Percentiles rank a stretch among this genome's conserved stretches.
Conservation (phyloP, 495 filamentous ascomycete species). For the Xylaria intraflava region DNA sequence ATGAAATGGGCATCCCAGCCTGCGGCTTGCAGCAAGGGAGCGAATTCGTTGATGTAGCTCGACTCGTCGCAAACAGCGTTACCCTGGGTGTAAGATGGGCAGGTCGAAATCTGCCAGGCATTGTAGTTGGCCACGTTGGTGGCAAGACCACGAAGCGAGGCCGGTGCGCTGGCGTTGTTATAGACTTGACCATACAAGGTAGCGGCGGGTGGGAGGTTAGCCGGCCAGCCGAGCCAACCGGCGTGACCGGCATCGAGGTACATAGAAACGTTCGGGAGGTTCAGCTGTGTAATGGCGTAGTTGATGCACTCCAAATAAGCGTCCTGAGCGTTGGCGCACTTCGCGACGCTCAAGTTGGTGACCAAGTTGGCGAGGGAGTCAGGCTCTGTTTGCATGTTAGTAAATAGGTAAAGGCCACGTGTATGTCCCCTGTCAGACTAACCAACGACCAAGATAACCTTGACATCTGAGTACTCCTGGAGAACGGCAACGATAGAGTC, state of each 20-base stretch:
- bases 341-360: slow-evolving; percentile 53
- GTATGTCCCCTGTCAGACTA: not conserved
- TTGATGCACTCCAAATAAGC: slow-evolving; percentile 54
- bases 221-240: slow-evolving; percentile 75
- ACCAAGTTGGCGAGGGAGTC: slow-evolving; percentile 63
- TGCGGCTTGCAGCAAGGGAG: slow-evolving; percentile 47
- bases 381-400: slow-evolving; percentile 38
- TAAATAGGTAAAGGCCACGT: not conserved
- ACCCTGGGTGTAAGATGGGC: slow-evolving; percentile 49
- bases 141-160: slow-evolving; percentile 57
- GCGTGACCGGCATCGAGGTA: slow-evolving; percentile 65
- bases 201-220: slow-evolving; percentile 57
- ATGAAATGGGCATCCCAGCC: slow-evolving; percentile 64
- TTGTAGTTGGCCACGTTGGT: slow-evolving; percentile 79
- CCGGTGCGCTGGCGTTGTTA: slow-evolving; percentile 50
- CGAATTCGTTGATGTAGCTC: slow-evolving; percentile 57
- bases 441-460: slow-evolving; percentile 25
- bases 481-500: slow-evolving; percentile 36
- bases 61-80: slow-evolving; percentile 55
- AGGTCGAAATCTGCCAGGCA: slow-evolving; percentile 44
- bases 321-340: slow-evolving; percentile 49
- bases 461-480: slow-evolving; percentile 29
- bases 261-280: slow-evolving; percentile 61
- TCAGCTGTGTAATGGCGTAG: slow-evolving; percentile 54
- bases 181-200: slow-evolving; percentile 54